Evolutionary conservation across 116 monocot genomes (phyloP).

Genomic region (Iris pallida): DNA sequence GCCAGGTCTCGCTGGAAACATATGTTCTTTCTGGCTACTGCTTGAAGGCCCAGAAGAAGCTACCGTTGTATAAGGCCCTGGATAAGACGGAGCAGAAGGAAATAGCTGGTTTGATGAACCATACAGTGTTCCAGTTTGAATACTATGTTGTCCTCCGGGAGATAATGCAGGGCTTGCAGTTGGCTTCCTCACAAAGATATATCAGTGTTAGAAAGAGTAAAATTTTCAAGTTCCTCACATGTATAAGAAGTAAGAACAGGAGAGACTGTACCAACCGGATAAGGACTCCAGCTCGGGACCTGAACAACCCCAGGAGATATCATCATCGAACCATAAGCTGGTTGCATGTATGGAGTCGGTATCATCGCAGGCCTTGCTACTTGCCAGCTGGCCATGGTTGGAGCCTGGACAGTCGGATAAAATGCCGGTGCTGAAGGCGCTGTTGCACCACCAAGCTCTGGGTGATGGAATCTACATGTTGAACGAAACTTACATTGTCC

Average conservation of each 20-base stretch:
- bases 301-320: slow-evolving; percentile 38
- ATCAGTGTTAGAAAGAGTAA: neutral
- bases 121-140: slow-evolving; percentile 26
- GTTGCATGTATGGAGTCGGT: slow-evolving; percentile 33
- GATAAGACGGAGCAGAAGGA: slow-evolving; percentile 17
- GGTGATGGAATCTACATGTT: slow-evolving; percentile 86
- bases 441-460: slow-evolving; percentile 39
- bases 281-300: slow-evolving; percentile 41
- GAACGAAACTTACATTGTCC: slow-evolving; percentile 78
- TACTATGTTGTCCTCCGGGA: slow-evolving; percentile 37
- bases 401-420: slow-evolving; percentile 50
- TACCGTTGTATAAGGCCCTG: slow-evolving; percentile 26
- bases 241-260: neutral
- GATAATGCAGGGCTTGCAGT: slow-evolving; percentile 38
- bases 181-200: slow-evolving; percentile 28
- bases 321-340: slow-evolving; percentile 44
- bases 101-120: slow-evolving; percentile 12
- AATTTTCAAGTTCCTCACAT: neutral
- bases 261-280: slow-evolving; percentile 30
- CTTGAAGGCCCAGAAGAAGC: slow-evolving; percentile 36
- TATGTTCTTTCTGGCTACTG: slow-evolving; percentile 14
- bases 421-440: slow-evolving; percentile 28
- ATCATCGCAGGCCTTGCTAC: slow-evolving; percentile 41
- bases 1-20: slow-evolving; percentile 51
- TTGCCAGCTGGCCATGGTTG: slow-evolving; percentile 43